These are phyloP conservation scores for Pythium rishiriense DNA, from an alignment of 352 stramenopile genomes.

Conservation along the genomic window DNA sequence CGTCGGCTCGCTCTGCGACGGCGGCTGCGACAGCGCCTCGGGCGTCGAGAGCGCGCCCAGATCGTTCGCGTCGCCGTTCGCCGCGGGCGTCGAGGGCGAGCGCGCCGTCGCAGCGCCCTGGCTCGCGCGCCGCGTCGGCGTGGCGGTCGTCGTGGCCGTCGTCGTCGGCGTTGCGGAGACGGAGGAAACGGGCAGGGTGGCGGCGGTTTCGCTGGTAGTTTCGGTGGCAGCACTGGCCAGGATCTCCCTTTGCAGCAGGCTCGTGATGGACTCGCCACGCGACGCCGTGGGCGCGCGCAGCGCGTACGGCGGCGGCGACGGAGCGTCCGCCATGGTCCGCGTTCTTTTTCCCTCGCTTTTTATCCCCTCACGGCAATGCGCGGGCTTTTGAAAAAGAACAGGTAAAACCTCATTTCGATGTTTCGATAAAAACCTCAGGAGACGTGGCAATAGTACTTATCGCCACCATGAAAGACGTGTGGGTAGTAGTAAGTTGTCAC, in stretches of 20 bases:
- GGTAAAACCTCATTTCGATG: conserved; percentile 23
- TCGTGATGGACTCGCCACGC: conserved; percentile 51
- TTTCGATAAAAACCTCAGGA: conserved; percentile 3
- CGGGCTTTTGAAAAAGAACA: conserved; percentile 11
- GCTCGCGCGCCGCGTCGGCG: background rate
- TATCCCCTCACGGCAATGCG: background rate
- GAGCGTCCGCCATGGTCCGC: conserved; percentile 10
- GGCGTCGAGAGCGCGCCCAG: conserved; percentile 34
- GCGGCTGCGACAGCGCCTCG: conserved; percentile 27
- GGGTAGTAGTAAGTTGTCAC: background rate
- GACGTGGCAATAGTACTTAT: conserved; percentile 23
- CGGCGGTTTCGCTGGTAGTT: background rate
- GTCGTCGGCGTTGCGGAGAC: background rate
- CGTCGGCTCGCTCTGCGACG: background rate
- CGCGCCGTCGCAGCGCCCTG: background rate
- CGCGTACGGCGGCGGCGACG: conserved; percentile 27
- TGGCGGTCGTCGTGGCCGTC: background rate
- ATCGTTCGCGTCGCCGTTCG: conserved; percentile 6
- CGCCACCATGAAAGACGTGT: conserved; percentile 1
- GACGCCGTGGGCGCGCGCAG: conserved; percentile 33
- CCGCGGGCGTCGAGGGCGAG: background rate
- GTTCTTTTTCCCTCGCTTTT: conserved; percentile 10
- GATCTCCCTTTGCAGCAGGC: conserved; percentile 67
- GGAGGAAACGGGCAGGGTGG: no score
- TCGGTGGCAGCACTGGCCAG: conserved; percentile 30